phyloP scores from a whole-genome alignment of 495 filamentous ascomycete genomes.

The Penicillium flavigenum region DNA sequence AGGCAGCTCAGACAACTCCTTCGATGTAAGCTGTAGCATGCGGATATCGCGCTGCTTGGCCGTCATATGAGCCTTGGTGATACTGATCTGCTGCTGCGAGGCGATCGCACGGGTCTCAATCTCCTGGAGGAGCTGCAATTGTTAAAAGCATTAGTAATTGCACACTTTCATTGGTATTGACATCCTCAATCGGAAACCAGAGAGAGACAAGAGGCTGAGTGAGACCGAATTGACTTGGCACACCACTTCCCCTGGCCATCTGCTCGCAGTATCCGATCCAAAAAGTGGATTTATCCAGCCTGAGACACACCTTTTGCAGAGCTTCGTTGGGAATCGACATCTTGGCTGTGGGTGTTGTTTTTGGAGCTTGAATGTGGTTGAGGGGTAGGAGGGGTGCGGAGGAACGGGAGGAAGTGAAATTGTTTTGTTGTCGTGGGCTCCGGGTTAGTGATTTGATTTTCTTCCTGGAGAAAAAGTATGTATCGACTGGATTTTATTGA shows the following conservation, averaged over 20 bases:
- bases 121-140: conserved; percentile 78
- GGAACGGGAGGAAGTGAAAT: conserved; percentile 1
- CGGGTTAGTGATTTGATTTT: neutral
- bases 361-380: conserved; percentile 11
- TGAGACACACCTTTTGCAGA: conserved; percentile 73
- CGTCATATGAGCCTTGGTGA: conserved; percentile 82
- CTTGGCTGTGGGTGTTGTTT: conserved; percentile 24
- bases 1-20: conserved; percentile 76
- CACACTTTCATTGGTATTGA: neutral
- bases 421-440: neutral
- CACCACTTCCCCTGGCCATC: neutral
- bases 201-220: neutral
- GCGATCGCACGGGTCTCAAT: conserved; percentile 85
- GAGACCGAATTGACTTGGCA: conserved; percentile 4
- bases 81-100: conserved; percentile 87
- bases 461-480: neutral
- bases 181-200: too few species aligned
- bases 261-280: neutral
- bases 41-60: conserved; percentile 86
- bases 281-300: neutral
- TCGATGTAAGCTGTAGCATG: conserved; percentile 82
- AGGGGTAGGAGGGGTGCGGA: conserved; percentile 19
- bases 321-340: conserved; percentile 98
- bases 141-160: conserved; percentile 15
- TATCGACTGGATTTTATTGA: neutral